Base-by-base conservation (phyloP, 495 filamentous ascomycete species). In the Aspergillus homomorphus region DNA sequence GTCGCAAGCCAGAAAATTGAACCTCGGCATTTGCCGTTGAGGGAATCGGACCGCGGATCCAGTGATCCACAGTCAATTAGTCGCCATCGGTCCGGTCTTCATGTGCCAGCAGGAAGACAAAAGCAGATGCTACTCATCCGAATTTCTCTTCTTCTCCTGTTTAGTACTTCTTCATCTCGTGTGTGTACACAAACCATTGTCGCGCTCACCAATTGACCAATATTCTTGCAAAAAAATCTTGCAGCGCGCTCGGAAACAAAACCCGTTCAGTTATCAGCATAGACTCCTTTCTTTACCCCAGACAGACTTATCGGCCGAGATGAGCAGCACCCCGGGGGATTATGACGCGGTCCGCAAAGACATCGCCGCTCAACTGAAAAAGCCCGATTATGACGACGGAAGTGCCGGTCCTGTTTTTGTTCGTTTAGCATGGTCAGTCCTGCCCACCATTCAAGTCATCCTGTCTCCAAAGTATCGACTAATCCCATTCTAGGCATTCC, bases 381-480 rank as follows among this genome's bases (percentile, higher is more conserved):
- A 83, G 58, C 83, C 83, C 21, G 78, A 63, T 55, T 86, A 85
- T 69, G 83, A 87, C 62, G 83, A 87, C 67, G 84, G 83, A 7
- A 84, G 80, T 54, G 81, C 80, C 28, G 84, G 83, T 5, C 83
- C 83, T 0, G 81, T 86, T 0, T 80, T 87, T 48, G 82, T 86
- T 45, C 78, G 84, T 12, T 70, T 87, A 33, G 83, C 84, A 61
- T 86, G 83, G 84, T 82, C 65, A 59, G 77, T 73, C 20, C 53
- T 41, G 43, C 22, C 43, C 26, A n/a, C 54, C 52, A 12, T 2
- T 7, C 20, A 22, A 23, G 4, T 48, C 5, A 23, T 22, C 28
- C 6, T 16, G 1, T 28, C 16, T 50, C 21, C 14, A 26, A 24
- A 9, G 10, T 50, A 15, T 16, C 48, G 16, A 30, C 48, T 51